phyloP scores from a whole-genome alignment of 352 stramenopile species.

The Phytophthora ramorum region DNA sequence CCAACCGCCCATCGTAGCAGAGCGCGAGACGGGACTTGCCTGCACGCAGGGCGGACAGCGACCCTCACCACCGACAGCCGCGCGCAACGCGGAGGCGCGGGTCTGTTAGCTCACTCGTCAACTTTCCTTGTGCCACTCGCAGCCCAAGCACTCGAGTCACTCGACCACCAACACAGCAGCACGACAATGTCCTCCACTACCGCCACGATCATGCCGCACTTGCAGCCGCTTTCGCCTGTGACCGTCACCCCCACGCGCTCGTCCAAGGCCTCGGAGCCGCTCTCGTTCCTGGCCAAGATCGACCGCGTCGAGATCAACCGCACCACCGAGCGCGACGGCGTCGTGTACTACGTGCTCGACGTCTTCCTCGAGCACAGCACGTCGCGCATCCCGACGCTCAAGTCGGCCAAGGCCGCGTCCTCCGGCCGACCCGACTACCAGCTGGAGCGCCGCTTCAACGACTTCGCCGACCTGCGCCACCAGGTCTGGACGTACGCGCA shows the following conservation, averaged over 20 bases:
- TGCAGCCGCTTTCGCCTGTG: constrained; percentile 32
- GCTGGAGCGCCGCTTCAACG: constrained; percentile 57
- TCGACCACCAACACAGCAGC: constrained; percentile 2
- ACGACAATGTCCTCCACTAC: constrained; percentile 26
- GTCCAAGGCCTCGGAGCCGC: constrained; percentile 37
- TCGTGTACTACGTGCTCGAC: constrained; percentile 61
- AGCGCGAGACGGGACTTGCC: background rate
- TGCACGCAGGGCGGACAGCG: constrained; percentile 1
- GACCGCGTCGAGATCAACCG: constrained; percentile 54
- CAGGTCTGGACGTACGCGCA: constrained; percentile 57
- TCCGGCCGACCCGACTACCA: constrained; percentile 50
- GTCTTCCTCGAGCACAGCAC: constrained; percentile 65
- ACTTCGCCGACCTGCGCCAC: constrained; percentile 60
- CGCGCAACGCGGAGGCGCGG: too few species aligned
- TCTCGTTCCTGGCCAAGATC: constrained; percentile 46
- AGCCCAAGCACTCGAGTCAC: constrained; percentile 25
- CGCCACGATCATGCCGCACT: constrained; percentile 28
- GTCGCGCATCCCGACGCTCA: constrained; percentile 65
- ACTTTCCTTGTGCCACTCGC: constrained; percentile 27
- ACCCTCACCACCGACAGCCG: constrained; percentile 12
- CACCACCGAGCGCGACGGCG: constrained; percentile 43
- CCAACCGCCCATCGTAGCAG: background rate
- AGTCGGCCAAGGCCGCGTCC: constrained; percentile 30
- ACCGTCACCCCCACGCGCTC: constrained; percentile 30
- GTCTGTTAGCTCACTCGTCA: constrained; percentile 45